These are phyloP conservation scores for Dactylonectria estremocensis DNA, from an alignment of 2,329 filamentous ascomycete genomes.

Conservation along the genomic window DNA sequence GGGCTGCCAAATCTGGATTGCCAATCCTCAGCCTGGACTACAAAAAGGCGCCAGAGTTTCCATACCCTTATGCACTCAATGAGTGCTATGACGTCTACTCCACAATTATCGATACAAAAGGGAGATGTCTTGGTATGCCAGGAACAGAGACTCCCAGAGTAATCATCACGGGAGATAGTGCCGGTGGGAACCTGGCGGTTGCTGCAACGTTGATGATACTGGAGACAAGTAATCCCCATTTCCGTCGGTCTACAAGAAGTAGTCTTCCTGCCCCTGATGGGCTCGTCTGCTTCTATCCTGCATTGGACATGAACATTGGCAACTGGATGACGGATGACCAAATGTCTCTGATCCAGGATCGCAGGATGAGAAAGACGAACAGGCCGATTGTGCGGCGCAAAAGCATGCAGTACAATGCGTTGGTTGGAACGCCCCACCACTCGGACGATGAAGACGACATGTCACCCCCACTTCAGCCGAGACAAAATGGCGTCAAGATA, in stretches of 20 bases:
- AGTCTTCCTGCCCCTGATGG: conserved; percentile 83
- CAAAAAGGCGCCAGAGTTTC: conserved; percentile 66
- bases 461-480: conserved; percentile 33
- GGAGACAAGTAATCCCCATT: conserved; percentile 73
- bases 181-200: conserved; percentile 67
- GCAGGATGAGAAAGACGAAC: conserved; percentile 83
- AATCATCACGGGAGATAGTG: conserved; percentile 65
- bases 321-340: conserved; percentile 99
- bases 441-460: conserved; percentile 80
- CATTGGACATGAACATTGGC: conserved; percentile 95
- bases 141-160: conserved; percentile 57
- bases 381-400: conserved; percentile 85
- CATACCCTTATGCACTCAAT: conserved; percentile 64
- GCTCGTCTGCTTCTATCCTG: conserved; percentile 89
- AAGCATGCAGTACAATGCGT: conserved; percentile 87
- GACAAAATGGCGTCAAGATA: conserved; percentile 20
- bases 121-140: conserved; percentile 62
- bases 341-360: conserved; percentile 92
- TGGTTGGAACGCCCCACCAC: conserved; percentile 86
- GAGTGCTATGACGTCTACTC: conserved; percentile 66
- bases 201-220: conserved; percentile 91
- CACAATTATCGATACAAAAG: conserved; percentile 55
- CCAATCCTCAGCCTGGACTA: conserved; percentile 95
- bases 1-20: conserved; percentile 91
- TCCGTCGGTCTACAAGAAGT: conserved; percentile 56